Evolutionary conservation across 495 filamentous ascomycete genomes (phyloP).

Genomic region (Aspergillus cristatus): DNA sequence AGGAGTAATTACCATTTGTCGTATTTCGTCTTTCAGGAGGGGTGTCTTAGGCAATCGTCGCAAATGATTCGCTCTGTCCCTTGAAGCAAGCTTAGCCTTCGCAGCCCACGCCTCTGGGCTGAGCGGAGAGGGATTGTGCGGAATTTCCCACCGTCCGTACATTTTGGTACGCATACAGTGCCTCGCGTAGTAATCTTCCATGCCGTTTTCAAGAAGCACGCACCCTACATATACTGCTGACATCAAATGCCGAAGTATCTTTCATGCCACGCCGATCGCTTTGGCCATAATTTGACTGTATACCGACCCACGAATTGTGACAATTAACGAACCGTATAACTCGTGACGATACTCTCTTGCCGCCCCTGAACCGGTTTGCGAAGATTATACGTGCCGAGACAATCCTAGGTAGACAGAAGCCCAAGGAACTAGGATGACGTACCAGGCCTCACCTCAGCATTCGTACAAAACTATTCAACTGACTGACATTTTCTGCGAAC

Average conservation of each 20-base stretch:
- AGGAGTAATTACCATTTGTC: background rate
- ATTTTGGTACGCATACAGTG: slow-evolving; percentile 22
- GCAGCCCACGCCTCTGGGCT: slow-evolving; percentile 13
- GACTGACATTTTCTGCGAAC: slow-evolving; percentile 12
- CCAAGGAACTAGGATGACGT: slow-evolving; percentile 22
- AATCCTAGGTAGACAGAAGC: slow-evolving; percentile 5
- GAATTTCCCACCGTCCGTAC: slow-evolving; percentile 18
- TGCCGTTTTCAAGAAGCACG: slow-evolving; percentile 7
- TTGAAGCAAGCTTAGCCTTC: slow-evolving; percentile 4
- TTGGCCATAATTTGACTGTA: slow-evolving; percentile 3
- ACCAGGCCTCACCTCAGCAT: slow-evolving; percentile 9
- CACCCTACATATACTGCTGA: too few relatives aligned
- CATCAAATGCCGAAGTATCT: slow-evolving; percentile 1
- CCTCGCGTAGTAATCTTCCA: slow-evolving; percentile 20
- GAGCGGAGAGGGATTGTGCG: slow-evolving; percentile 10
- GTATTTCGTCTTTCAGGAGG: slow-evolving; percentile 4
- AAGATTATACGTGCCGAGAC: slow-evolving; percentile 6
- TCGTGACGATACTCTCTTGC: slow-evolving; percentile 1
- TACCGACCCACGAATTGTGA: too few relatives aligned
- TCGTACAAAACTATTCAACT: slow-evolving; percentile 5
- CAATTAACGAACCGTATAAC: too few relatives aligned
- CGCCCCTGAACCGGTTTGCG: slow-evolving; percentile 11
- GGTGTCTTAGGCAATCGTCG: slow-evolving; percentile 2
- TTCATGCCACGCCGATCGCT: slow-evolving; percentile 9
- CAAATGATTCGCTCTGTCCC: slow-evolving; percentile 8